Evolutionary conservation across 2,329 filamentous ascomycete species (phyloP).

Genomic region (Scolecobasidium constrictum): DNA sequence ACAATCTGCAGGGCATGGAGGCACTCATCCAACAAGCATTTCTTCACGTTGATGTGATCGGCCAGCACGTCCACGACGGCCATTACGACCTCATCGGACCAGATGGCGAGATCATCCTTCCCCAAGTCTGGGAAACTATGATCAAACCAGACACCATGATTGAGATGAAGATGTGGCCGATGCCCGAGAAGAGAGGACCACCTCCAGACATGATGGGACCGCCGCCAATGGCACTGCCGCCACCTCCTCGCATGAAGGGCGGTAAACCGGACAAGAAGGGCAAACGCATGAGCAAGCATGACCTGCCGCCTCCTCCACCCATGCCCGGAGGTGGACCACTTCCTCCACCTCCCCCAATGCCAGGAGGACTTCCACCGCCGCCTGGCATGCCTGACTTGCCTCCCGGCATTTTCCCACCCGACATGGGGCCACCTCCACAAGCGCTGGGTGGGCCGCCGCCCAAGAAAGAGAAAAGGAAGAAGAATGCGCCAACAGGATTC

Average conservation of each 20-base stretch:
- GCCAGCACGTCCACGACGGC: conserved; percentile 33
- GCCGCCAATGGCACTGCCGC: conserved; percentile 4
- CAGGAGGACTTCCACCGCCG: conserved; percentile 9
- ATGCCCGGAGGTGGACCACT: conserved; percentile 9
- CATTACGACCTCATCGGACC: conserved; percentile 38
- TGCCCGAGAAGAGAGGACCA: conserved; percentile 20
- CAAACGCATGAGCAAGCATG: conserved; percentile 7
- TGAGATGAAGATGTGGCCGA: conserved; percentile 39
- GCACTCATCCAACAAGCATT: conserved; percentile 39
- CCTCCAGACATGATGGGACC: conserved; percentile 11
- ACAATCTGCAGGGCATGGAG: conserved; percentile 32
- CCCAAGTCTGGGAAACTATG: conserved; percentile 37
- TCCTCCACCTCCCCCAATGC: conserved; percentile 10
- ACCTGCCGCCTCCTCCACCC: conserved; percentile 7
- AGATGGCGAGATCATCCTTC: conserved; percentile 38
- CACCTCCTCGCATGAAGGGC: background rate
- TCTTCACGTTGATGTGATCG: conserved; percentile 34
- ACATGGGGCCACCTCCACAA: conserved; percentile 8
- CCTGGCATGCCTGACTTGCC: conserved; percentile 1
- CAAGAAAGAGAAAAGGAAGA: conserved; percentile 11
- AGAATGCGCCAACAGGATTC: conserved; percentile 12
- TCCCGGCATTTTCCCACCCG: background rate
- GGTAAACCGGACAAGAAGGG: conserved; percentile 14
- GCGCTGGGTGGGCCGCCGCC: conserved; percentile 2
- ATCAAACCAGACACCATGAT: conserved; percentile 37